A percentile compares a stretch with the other conserved stretches of the same genome.
These are phyloP conservation scores for Glebionis coronaria DNA, from an alignment of 129 eudicot genomes.

Conservation along the genomic window DNA sequence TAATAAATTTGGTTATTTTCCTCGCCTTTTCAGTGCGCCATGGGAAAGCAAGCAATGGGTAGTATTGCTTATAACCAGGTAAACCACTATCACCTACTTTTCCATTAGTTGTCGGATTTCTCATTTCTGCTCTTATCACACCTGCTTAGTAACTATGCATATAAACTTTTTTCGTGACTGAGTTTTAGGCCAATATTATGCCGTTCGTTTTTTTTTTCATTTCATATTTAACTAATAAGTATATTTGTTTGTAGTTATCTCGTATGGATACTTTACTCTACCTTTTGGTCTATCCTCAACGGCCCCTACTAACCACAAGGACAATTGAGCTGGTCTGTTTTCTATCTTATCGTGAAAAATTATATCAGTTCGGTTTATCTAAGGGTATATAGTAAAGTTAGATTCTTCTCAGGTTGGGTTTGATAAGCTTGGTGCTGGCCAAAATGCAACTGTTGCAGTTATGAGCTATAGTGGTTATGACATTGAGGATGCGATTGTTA, in stretches of 20 bases:
- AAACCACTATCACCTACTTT: constrained; percentile 5
- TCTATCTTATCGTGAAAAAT: background rate
- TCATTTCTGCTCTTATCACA: background rate
- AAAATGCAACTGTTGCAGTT: constrained; percentile 97
- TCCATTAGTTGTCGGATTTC: background rate
- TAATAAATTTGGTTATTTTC: background rate
- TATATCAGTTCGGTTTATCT: background rate
- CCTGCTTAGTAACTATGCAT: too few relatives aligned
- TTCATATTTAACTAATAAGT: background rate
- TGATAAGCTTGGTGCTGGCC: constrained; percentile 99
- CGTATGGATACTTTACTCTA: constrained; percentile 90
- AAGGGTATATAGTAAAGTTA: background rate
- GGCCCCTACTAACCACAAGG: constrained; percentile 83
- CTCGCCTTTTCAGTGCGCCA: constrained; percentile 60
- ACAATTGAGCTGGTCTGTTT: constrained; percentile 89
- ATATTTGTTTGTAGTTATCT: constrained; percentile 40
- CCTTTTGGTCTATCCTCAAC: constrained; percentile 94
- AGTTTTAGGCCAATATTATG: too few relatives aligned
- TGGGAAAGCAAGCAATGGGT: constrained; percentile 99
- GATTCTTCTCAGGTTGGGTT: constrained; percentile 52
- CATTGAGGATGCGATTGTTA: constrained; percentile 96
- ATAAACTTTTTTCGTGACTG: too few relatives aligned
- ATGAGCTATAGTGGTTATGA: constrained; percentile 99
- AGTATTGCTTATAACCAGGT: constrained; percentile 97
- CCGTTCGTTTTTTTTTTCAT: too few relatives aligned